Percentiles rank a stretch among this genome's conserved stretches.
phyloP scores from a whole-genome alignment of 805 yeast genomes.

The Cyberlindnera xishuangbannaensis region DNA sequence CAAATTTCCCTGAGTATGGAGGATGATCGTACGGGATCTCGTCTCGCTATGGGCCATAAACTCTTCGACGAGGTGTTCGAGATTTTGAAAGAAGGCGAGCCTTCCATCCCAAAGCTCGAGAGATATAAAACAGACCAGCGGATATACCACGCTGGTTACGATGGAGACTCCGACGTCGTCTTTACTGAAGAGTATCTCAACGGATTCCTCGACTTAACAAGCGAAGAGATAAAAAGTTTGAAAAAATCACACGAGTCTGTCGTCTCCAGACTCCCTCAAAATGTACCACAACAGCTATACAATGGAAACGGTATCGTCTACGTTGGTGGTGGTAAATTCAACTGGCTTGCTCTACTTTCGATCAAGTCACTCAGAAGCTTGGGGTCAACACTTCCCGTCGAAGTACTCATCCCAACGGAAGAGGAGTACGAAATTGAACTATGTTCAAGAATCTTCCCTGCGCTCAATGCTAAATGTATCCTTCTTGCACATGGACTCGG shows the following conservation, averaged over 20 bases:
- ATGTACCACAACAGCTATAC: slow-evolving; percentile 39
- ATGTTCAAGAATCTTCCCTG: slow-evolving; percentile 58
- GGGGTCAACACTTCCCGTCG: slow-evolving; percentile 58
- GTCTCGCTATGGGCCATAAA: slow-evolving; percentile 32
- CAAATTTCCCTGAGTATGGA: slow-evolving; percentile 22
- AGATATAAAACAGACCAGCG: slow-evolving; percentile 40
- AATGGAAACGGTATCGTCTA: slow-evolving; percentile 55
- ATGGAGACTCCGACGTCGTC: slow-evolving; percentile 31
- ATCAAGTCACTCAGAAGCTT: slow-evolving; percentile 42
- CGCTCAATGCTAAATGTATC: slow-evolving; percentile 58
- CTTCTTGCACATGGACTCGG: slow-evolving; percentile 60
- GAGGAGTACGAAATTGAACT: slow-evolving; percentile 65
- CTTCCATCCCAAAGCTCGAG: slow-evolving; percentile 37
- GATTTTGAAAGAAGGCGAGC: slow-evolving; percentile 37
- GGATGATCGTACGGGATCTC: slow-evolving; percentile 29
- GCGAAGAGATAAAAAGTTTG: slow-evolving; percentile 39
- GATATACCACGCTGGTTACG: slow-evolving; percentile 52
- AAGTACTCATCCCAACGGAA: slow-evolving; percentile 58
- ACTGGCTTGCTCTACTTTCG: slow-evolving; percentile 48
- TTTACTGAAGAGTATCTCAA: slow-evolving; percentile 50
- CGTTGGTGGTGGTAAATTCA: slow-evolving; percentile 58
- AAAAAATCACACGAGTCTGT: slow-evolving; percentile 41
- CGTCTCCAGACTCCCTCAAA: slow-evolving; percentile 42
- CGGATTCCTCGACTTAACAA: slow-evolving; percentile 40
- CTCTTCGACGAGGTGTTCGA: slow-evolving; percentile 40